These are phyloP conservation scores for Crepidotus variabilis DNA, from an alignment of 768 basidiomycete species.

Conservation along the genomic window DNA sequence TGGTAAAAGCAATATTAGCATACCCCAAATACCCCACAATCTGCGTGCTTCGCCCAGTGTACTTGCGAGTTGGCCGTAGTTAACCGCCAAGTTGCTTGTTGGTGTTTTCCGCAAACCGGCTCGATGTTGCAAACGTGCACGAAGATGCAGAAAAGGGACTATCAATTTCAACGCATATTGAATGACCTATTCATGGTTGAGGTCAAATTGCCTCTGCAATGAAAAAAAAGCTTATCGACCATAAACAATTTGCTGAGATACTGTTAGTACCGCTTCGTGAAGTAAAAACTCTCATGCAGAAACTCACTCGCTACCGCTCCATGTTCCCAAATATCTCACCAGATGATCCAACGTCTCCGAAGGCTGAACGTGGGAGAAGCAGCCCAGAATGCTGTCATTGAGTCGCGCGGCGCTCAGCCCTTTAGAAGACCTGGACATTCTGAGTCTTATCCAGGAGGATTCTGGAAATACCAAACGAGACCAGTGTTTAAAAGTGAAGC, in stretches of 20 bases:
- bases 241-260: conserved; percentile 67
- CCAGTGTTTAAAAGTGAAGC: conserved; percentile 15
- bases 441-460: not conserved
- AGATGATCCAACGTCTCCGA: conserved; percentile 70
- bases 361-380: conserved; percentile 52
- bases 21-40: conserved; percentile 80
- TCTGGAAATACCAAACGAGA: not conserved
- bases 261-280: conserved; percentile 1
- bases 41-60: conserved; percentile 66
- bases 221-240: conserved; percentile 32
- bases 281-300: not conserved
- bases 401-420: conserved; percentile 44
- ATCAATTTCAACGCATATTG: conserved; percentile 73
- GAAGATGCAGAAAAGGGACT: conserved; percentile 58
- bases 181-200: conserved; percentile 44
- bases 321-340: conserved; percentile 73
- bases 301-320: conserved; percentile 85
- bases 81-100: conserved; percentile 48
- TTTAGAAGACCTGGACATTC: conserved; percentile 52
- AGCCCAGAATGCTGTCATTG: conserved; percentile 64
- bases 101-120: conserved; percentile 54
- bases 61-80: conserved; percentile 49
- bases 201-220: not conserved
- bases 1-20: conserved; percentile 14
- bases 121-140: conserved; percentile 66